Conservation (phyloP, 2,329 filamentous ascomycete species). For the Epichloe festucae region DNA sequence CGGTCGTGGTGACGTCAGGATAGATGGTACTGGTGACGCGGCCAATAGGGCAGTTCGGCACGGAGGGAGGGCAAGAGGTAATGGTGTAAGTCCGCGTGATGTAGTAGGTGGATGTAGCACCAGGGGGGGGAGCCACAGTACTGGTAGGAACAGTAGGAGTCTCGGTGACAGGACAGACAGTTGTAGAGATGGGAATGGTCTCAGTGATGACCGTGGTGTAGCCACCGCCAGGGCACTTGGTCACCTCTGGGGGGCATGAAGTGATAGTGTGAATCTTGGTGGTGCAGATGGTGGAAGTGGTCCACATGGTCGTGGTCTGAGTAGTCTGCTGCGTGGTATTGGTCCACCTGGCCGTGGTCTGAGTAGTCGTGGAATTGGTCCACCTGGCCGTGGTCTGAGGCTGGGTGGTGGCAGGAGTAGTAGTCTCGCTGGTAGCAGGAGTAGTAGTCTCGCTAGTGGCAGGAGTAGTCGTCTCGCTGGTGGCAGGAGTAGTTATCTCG, state of each 20-base stretch:
- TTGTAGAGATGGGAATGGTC: conserved; percentile 24
- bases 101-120: conserved; percentile 9
- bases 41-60: conserved; percentile 19
- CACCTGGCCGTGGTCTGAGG: too few relatives aligned
- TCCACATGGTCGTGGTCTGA: conserved; percentile 9
- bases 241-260: conserved; percentile 17
- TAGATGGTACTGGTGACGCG: conserved; percentile 17
- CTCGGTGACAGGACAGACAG: conserved; percentile 27
- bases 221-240: conserved; percentile 16
- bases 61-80: conserved; percentile 17
- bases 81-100: conserved; percentile 22
- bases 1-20: conserved; percentile 19
- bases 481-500: too few relatives aligned
- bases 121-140: not conserved
- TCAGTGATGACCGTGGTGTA: conserved; percentile 15
- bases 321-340: conserved; percentile 13
- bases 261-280: conserved; percentile 17
- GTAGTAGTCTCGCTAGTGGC: too few relatives aligned
- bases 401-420: not conserved
- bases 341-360: conserved; percentile 11
- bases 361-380: not conserved
- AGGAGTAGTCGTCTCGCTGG: too few relatives aligned
- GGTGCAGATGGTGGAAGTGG: conserved; percentile 20
- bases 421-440: too few relatives aligned
- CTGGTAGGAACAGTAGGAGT: conserved; percentile 1